phyloP scores from a whole-genome alignment of 2,329 filamentous ascomycete genomes.

The Colletotrichum eremochloae region DNA sequence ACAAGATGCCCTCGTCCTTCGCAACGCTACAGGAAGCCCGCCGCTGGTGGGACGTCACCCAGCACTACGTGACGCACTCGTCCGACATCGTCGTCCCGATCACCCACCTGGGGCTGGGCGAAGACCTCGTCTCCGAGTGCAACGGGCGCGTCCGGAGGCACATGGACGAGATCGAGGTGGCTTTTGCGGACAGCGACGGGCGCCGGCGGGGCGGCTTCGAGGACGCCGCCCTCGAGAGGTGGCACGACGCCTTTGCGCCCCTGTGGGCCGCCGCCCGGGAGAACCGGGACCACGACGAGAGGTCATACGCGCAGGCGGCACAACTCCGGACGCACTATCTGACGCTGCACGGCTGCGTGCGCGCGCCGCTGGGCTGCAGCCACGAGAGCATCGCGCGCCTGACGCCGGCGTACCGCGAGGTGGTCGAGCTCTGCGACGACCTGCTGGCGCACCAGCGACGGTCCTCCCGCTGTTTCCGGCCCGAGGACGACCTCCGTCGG shows the following conservation, averaged over 20 bases:
- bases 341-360: slow-evolving; percentile 44
- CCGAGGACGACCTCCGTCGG: slow-evolving; percentile 16
- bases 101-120: slow-evolving; percentile 37
- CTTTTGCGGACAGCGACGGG: slow-evolving; percentile 24
- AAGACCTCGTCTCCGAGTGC: slow-evolving; percentile 24
- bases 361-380: slow-evolving; percentile 44
- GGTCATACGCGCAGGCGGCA: slow-evolving; percentile 44
- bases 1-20: slow-evolving; percentile 45
- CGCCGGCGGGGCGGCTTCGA: slow-evolving; percentile 25
- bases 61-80: slow-evolving; percentile 47
- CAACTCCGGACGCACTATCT: slow-evolving; percentile 48
- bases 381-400: slow-evolving; percentile 44
- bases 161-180: not conserved
- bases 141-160: slow-evolving; percentile 20
- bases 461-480: not conserved
- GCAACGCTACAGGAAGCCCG: slow-evolving; percentile 46
- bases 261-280: slow-evolving; percentile 42
- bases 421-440: slow-evolving; percentile 44
- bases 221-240: slow-evolving; percentile 22
- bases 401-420: slow-evolving; percentile 47
- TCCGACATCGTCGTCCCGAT: slow-evolving; percentile 42
- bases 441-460: slow-evolving; percentile 44
- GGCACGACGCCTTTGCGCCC: slow-evolving; percentile 44
- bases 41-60: slow-evolving; percentile 49
- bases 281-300: slow-evolving; percentile 40